These are phyloP conservation scores for Verticillium albo-atrum DNA, from an alignment of 2,329 filamentous ascomycete species.

Conservation along the genomic window DNA sequence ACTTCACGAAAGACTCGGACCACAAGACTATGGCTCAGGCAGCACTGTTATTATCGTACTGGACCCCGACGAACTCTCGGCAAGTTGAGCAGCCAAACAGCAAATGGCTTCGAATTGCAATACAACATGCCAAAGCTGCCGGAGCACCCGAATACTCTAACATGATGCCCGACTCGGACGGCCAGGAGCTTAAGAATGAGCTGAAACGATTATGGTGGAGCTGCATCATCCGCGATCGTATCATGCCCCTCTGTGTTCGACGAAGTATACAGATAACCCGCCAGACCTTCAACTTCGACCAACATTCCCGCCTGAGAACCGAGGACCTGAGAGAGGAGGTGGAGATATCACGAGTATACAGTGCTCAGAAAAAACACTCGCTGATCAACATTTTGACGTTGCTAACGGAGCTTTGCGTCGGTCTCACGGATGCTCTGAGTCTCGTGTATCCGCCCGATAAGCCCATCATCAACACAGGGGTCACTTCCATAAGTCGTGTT, in stretches of 20 bases:
- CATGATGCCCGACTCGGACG: slow-evolving; percentile 25
- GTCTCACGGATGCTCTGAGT: slow-evolving; percentile 41
- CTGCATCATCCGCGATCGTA: slow-evolving; percentile 47
- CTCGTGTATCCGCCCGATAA: slow-evolving; percentile 42
- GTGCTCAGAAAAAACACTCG: slow-evolving; percentile 35
- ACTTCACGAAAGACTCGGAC: slow-evolving; percentile 38
- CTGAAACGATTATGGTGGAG: slow-evolving; percentile 52
- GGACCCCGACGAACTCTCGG: slow-evolving; percentile 25
- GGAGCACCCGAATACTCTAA: slow-evolving; percentile 37
- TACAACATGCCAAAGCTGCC: slow-evolving; percentile 43
- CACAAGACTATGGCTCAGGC: slow-evolving; percentile 34
- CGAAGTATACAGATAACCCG: slow-evolving; percentile 45
- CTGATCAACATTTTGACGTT: slow-evolving; percentile 40
- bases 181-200: slow-evolving; percentile 21
- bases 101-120: slow-evolving; percentile 43
- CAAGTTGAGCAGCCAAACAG: slow-evolving; percentile 34
- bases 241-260: slow-evolving; percentile 42
- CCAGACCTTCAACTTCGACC: slow-evolving; percentile 38
- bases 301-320: slow-evolving; percentile 28
- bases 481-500: slow-evolving; percentile 33
- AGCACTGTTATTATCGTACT: slow-evolving; percentile 37
- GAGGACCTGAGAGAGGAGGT: slow-evolving; percentile 43
- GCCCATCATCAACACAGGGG: no score
- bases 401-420: slow-evolving; percentile 38
- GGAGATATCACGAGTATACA: slow-evolving; percentile 38